phyloP scores from a whole-genome alignment of 2,329 filamentous ascomycete genomes.

The Leptographium flavum region DNA sequence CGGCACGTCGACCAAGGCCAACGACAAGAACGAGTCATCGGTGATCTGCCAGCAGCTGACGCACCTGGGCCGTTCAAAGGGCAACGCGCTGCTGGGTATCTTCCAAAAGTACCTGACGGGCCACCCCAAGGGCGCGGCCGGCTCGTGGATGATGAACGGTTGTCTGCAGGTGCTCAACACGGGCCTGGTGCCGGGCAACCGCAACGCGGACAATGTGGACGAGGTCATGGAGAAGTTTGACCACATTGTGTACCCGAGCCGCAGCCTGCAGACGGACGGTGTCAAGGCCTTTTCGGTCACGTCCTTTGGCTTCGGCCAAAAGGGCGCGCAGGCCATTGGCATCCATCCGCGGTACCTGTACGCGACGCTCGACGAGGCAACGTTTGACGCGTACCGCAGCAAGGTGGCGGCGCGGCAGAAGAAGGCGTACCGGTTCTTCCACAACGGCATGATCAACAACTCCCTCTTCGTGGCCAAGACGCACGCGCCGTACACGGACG shows the following conservation, averaged over 20 bases:
- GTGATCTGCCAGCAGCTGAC: conserved; percentile 93
- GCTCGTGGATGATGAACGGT: conserved; percentile 99
- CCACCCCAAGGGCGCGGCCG: conserved; percentile 96
- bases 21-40: conserved; percentile 98
- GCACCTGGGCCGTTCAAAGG: conserved; percentile 89
- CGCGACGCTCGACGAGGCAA: conserved; percentile 77
- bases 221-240: conserved; percentile 95
- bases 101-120: conserved; percentile 99
- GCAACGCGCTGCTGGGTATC: conserved; percentile 88
- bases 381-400: conserved; percentile 66
- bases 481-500: conserved; percentile 77
- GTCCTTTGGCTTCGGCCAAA: conserved; percentile 98
- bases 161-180: conserved; percentile 90
- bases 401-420: conserved; percentile 93
- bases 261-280: conserved; percentile 90
- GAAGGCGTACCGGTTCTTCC: conserved; percentile 98
- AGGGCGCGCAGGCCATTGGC: conserved; percentile 94
- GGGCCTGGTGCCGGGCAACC: conserved; percentile 89
- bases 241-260: conserved; percentile 92
- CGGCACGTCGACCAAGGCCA: conserved; percentile 94
- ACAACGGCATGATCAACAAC: conserved; percentile 97
- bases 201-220: conserved; percentile 96
- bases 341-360: conserved; percentile 94
- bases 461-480: conserved; percentile 92
- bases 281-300: conserved; percentile 98